Percentiles rank a stretch among this genome's conserved stretches.
Evolutionary conservation across 2,329 filamentous ascomycete genomes (phyloP).

Genomic region (Diaporthe eres): DNA sequence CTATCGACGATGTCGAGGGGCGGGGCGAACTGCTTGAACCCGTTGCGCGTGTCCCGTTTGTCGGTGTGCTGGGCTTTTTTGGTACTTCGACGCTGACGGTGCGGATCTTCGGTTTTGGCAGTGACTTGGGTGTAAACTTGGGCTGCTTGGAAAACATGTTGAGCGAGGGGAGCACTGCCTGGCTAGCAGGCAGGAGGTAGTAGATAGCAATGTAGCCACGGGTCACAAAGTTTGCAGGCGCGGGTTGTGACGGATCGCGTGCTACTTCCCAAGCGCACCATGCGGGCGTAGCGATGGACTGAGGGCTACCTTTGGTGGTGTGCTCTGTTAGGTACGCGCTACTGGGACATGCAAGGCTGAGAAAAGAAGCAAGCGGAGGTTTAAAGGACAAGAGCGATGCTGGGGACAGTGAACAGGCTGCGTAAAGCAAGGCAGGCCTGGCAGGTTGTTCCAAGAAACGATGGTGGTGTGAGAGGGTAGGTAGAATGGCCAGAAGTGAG

Average conservation of each 20-base stretch:
- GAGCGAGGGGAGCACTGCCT: neutral
- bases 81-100: conserved; percentile 38
- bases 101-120: conserved; percentile 39
- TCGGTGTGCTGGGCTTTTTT: conserved; percentile 36
- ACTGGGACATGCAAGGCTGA: neutral
- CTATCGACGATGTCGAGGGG: conserved; percentile 18
- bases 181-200: conserved; percentile 3
- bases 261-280: conserved; percentile 19
- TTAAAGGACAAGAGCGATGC: neutral
- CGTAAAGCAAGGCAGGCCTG: conserved; percentile 25
- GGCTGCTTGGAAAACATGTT: conserved; percentile 41
- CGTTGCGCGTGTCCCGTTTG: conserved; percentile 26
- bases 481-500: conserved; percentile 7
- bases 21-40: conserved; percentile 32
- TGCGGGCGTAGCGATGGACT: conserved; percentile 5
- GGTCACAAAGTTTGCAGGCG: conserved; percentile 5
- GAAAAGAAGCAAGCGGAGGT: neutral
- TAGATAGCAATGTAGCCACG: neutral
- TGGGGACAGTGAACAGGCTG: conserved; percentile 1
- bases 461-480: conserved; percentile 33
- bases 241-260: conserved; percentile 24
- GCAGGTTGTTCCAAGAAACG: conserved; percentile 9
- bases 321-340: neutral
- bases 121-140: conserved; percentile 35
- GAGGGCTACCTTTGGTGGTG: neutral